Conservation (phyloP, 768 basidiomycete genomes). For the Lactarius sanguifluus region DNA sequence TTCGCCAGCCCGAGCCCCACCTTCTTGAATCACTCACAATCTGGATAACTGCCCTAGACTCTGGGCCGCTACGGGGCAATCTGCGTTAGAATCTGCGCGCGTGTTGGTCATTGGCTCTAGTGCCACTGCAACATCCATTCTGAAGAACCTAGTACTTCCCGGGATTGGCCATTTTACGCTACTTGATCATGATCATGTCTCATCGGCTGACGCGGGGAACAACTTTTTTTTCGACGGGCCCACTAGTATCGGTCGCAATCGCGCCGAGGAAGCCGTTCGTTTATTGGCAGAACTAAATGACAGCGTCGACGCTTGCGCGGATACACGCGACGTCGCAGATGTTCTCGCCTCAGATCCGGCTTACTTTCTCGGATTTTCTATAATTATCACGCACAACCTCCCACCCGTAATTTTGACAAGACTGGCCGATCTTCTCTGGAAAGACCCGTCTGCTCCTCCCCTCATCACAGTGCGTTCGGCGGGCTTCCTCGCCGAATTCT, state of each 20-base stretch:
- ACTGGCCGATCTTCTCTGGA: slow-evolving; percentile 70
- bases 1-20: neutral
- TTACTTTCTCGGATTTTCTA: slow-evolving; percentile 62
- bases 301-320: slow-evolving; percentile 68
- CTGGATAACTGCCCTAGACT: slow-evolving; percentile 47
- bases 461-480: slow-evolving; percentile 80
- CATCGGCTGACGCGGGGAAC: slow-evolving; percentile 82
- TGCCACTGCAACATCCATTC: slow-evolving; percentile 82
- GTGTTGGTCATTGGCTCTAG: slow-evolving; percentile 79
- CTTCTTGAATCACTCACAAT: neutral
- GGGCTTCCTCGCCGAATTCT: slow-evolving; percentile 88
- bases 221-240: slow-evolving; percentile 91
- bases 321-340: slow-evolving; percentile 53
- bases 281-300: slow-evolving; percentile 87
- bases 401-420: slow-evolving; percentile 51
- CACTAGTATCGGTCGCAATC: slow-evolving; percentile 73
- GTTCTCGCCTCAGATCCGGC: slow-evolving; percentile 56
- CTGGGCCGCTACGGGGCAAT: slow-evolving; percentile 93
- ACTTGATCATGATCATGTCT: slow-evolving; percentile 62
- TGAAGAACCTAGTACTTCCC: slow-evolving; percentile 97
- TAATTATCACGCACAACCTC: slow-evolving; percentile 87
- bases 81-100: slow-evolving; percentile 79
- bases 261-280: slow-evolving; percentile 76
- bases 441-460: slow-evolving; percentile 54
- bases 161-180: slow-evolving; percentile 96